Percentiles rank a stretch among this genome's conserved stretches.
Evolutionary conservation across 345 rosid species (phyloP).

Genomic region (Alliaria petiolata): DNA sequence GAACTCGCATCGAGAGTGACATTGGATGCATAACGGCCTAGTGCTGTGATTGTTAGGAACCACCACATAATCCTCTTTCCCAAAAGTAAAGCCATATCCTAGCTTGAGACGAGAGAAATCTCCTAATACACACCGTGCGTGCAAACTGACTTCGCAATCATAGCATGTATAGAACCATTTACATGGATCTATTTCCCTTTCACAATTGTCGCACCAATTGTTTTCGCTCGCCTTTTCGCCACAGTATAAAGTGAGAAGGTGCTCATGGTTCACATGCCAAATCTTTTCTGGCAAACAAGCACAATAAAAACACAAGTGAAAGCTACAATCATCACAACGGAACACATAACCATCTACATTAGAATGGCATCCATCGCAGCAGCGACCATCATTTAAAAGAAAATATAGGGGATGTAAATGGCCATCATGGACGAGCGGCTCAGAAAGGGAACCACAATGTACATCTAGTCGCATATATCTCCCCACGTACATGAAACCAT

Average conservation of each 20-base stretch:
- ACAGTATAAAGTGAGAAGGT: neutral
- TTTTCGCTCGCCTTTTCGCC: neutral
- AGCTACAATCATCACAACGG: no score
- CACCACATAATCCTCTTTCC: neutral
- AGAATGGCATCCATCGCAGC: no score
- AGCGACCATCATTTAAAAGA: no score
- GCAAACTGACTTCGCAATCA: neutral
- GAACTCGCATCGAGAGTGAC: conserved; percentile 18
- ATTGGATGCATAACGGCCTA: neutral
- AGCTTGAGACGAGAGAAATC: neutral
- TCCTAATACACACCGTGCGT: neutral
- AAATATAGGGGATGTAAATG: no score
- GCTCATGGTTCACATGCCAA: neutral
- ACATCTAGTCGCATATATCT: no score
- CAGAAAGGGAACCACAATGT: no score
- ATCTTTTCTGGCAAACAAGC: no score
- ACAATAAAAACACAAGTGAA: no score
- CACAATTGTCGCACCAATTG: conserved; percentile 7
- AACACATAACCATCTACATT: no score
- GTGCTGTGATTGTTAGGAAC: neutral
- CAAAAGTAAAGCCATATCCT: no score
- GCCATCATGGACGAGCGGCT: no score
- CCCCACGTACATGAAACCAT: no score
- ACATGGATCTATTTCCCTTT: neutral
- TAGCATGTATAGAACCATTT: neutral